Base-by-base conservation (phyloP, 805 yeast genomes). In the Spathaspora girioi region DNA sequence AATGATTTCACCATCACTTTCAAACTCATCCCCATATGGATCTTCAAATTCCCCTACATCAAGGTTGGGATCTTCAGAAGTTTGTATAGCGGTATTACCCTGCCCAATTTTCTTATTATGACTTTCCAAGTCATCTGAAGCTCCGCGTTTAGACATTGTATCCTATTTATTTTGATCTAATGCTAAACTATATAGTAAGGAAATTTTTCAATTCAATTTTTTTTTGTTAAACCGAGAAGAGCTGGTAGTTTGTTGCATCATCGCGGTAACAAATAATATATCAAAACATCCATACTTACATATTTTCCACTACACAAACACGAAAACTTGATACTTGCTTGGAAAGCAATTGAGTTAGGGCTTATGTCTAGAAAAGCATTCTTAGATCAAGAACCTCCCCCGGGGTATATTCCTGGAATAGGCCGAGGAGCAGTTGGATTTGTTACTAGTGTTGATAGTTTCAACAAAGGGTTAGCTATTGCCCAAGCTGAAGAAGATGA, bases 401-500 rank as follows among this genome's bases (percentile, higher is more conserved):
- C 86, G 1, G 96, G 96, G 5, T 93, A 93, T 63, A 80, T 91
- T 41, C 87, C 98, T 2, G 99, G 99, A 23, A 69, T 91, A 7
- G 98, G 97, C 0, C 76, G 99, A 63, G 99, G 99, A 26, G 98
- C 97, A 1, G 81, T 89, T 1, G 98, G 97, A 5, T 92, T 94
- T 67, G 83, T 92, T 0, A 90, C 97, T 0, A 79, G 90, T 52
- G 89, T 94, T 1, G 96, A 87, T 55, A 65, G 87, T 14, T 75
- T 54, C 67, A 50, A 49, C 63, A 72, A 51, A 62, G 54, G 54
- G 5, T n/a, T 51, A 9, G 43, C 38, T n/a, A 17, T 43, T 15
- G 23, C 38, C 14, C 51, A 60, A 20, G 61, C 60, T 29, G 62
- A 58, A 5, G 62, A 61, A 27, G 60, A 60, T 5, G 71, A 64